Percentiles rank a stretch among this genome's conserved stretches.
Conservation (phyloP, 176 grass and related monocot species). For the Avena eriantha region DNA sequence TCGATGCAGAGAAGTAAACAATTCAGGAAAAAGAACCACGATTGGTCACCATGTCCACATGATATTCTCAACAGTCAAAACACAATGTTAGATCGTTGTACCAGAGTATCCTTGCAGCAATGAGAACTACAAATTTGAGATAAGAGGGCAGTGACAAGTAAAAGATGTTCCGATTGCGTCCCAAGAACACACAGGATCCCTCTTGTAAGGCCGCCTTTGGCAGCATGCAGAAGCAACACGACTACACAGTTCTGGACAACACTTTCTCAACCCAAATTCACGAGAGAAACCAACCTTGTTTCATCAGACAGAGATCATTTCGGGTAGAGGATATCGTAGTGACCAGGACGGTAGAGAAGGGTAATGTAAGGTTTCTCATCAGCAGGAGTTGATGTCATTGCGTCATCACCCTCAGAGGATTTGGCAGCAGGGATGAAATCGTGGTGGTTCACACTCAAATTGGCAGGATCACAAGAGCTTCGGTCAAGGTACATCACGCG, state of each 20-base stretch:
- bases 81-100: constrained; percentile 49
- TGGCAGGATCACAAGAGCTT: constrained; percentile 64
- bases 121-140: constrained; percentile 31
- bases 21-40: neutral
- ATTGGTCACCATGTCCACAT: constrained; percentile 31
- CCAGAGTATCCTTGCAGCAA: constrained; percentile 38
- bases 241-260: constrained; percentile 43
- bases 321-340: constrained; percentile 95
- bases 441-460: constrained; percentile 69
- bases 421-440: constrained; percentile 69
- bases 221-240: constrained; percentile 55
- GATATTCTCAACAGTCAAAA: constrained; percentile 36
- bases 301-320: constrained; percentile 54
- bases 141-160: constrained; percentile 31
- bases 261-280: constrained; percentile 22
- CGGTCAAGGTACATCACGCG: constrained; percentile 90
- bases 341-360: constrained; percentile 91
- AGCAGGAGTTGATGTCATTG: constrained; percentile 28
- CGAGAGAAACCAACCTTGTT: constrained; percentile 30
- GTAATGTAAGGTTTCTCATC: constrained; percentile 69
- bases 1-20: neutral
- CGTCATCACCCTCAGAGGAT: constrained; percentile 34
- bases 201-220: constrained; percentile 65
- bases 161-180: constrained; percentile 23
- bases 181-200: constrained; percentile 39